Conservation (phyloP, 2,329 filamentous ascomycete species). For the Cordyceps militaris region DNA sequence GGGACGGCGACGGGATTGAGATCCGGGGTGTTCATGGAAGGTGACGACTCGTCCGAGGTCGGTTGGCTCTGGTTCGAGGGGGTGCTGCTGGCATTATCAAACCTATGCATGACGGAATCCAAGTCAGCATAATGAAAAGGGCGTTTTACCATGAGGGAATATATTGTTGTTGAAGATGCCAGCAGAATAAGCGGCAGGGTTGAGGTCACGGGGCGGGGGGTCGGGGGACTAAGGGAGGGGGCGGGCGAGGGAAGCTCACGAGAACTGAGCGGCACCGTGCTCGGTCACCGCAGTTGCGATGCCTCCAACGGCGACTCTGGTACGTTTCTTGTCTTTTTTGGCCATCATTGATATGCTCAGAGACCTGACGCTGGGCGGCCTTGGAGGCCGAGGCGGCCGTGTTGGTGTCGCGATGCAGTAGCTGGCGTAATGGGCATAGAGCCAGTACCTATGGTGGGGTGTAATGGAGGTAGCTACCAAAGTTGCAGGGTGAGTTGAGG, state of each 20-base stretch:
- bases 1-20: conserved; percentile 33
- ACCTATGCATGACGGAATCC: conserved; percentile 18
- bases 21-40: conserved; percentile 39
- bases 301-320: conserved; percentile 43
- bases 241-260: conserved; percentile 33
- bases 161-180: neutral
- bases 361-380: conserved; percentile 14
- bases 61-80: conserved; percentile 27
- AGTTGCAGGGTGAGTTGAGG: neutral
- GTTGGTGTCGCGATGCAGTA: conserved; percentile 4
- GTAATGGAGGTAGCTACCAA: neutral
- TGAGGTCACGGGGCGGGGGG: conserved; percentile 17
- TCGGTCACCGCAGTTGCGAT: conserved; percentile 48
- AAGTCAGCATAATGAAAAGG: conserved; percentile 2
- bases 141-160: neutral
- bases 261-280: conserved; percentile 44
- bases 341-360: conserved; percentile 13
- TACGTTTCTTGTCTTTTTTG: conserved; percentile 50
- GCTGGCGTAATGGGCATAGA: conserved; percentile 31
- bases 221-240: conserved; percentile 21
- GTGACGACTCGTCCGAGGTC: conserved; percentile 37
- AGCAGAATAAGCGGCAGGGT: conserved; percentile 12
- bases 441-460: conserved; percentile 17
- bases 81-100: conserved; percentile 26
- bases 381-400: neutral